Evolutionary conservation across 768 basidiomycete genomes (phyloP).

Genomic region (Gautieria morchelliformis): DNA sequence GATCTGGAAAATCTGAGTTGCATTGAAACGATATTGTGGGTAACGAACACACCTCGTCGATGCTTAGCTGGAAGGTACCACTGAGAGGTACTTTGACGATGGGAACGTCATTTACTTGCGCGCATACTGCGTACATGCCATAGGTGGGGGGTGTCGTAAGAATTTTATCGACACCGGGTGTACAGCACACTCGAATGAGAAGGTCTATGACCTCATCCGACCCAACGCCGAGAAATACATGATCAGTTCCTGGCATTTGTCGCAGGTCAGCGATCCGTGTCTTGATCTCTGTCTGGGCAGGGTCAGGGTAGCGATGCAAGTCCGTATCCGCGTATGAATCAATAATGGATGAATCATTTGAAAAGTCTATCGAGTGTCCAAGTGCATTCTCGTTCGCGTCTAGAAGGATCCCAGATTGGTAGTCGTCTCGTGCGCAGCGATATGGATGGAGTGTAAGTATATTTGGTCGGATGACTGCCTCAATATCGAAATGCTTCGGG

Average conservation of each 20-base stretch:
- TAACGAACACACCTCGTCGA: conserved; percentile 54
- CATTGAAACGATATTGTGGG: not conserved
- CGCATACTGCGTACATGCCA: conserved; percentile 94
- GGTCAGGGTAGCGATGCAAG: conserved; percentile 91
- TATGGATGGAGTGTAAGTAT: conserved; percentile 89
- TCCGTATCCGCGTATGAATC: conserved; percentile 35
- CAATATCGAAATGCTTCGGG: conserved; percentile 80
- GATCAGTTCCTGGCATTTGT: conserved; percentile 46
- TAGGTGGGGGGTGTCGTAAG: conserved; percentile 92
- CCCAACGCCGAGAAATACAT: conserved; percentile 92
- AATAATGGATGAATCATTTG: conserved; percentile 22
- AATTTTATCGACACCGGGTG: conserved; percentile 71
- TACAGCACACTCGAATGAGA: conserved; percentile 82
- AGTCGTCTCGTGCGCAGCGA: conserved; percentile 94
- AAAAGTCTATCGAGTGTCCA: conserved; percentile 66
- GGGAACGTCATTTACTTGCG: conserved; percentile 88
- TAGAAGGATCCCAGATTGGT: conserved; percentile 80
- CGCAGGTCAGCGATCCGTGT: conserved; percentile 63
- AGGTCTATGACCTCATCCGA: conserved; percentile 96
- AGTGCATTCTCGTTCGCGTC: conserved; percentile 98
- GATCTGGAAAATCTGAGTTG: conserved; percentile 34
- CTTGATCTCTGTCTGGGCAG: conserved; percentile 77
- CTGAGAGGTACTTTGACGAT: conserved; percentile 69
- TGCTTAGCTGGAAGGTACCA: conserved; percentile 65
- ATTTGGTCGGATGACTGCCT: conserved; percentile 82